These are phyloP conservation scores for Pseudogymnoascus sp. DNA, from an alignment of 2,329 filamentous ascomycete species.

Conservation along the genomic window DNA sequence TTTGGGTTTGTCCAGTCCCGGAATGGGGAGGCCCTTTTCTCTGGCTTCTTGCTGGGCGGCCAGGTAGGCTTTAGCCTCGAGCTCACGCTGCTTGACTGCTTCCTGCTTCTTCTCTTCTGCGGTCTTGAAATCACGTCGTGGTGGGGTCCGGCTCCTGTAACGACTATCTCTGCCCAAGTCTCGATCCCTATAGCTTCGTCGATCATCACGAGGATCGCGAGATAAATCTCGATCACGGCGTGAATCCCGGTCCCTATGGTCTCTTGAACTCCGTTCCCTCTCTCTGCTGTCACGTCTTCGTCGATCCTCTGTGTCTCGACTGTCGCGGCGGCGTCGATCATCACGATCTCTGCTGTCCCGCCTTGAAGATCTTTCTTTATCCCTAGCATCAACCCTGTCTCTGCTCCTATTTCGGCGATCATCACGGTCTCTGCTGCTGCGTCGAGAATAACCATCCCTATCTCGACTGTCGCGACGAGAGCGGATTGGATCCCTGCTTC, in stretches of 20 bases:
- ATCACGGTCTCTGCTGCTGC: conserved; percentile 15
- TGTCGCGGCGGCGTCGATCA: conserved; percentile 20
- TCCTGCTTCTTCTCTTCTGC: conserved; percentile 44
- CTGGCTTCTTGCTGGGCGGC: conserved; percentile 55
- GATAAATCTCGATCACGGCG: conserved; percentile 10
- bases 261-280: not conserved
- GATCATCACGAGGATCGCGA: not conserved
- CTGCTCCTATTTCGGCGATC: not conserved
- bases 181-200: not conserved
- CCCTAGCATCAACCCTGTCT: conserved; percentile 9
- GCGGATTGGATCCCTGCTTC: conserved; percentile 25
- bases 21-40: conserved; percentile 46
- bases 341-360: conserved; percentile 21
- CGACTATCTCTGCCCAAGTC: not conserved
- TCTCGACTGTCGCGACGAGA: conserved; percentile 18
- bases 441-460: conserved; percentile 6
- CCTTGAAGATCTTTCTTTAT: conserved; percentile 19
- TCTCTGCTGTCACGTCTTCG: conserved; percentile 24
- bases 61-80: conserved; percentile 57
- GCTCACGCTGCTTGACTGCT: conserved; percentile 55
- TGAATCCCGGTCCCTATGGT: conserved; percentile 5
- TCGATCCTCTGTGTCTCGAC: conserved; percentile 28
- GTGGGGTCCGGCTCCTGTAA: not conserved
- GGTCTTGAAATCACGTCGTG: conserved; percentile 10
- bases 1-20: not conserved